phyloP scores from a whole-genome alignment of 108 stramenopile species.

The Skeletonema tropicum region DNA sequence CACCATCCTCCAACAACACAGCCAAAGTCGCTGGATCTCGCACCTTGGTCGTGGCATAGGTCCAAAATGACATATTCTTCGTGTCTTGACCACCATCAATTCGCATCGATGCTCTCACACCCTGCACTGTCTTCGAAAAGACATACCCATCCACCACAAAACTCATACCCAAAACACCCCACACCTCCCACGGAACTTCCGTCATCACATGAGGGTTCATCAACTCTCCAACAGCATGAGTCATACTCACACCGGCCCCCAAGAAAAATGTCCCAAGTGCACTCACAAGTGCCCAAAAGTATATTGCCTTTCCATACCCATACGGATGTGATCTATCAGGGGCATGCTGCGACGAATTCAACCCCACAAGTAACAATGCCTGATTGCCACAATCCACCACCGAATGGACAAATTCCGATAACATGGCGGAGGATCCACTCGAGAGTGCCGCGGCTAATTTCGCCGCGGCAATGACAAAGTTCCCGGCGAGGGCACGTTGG shows the following conservation, averaged over 20 bases:
- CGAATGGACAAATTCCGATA: conserved; percentile 94
- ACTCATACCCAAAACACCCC: conserved; percentile 86
- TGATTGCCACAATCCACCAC: conserved; percentile 97
- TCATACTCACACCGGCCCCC: conserved; percentile 93
- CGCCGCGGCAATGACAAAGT: conserved; percentile 85
- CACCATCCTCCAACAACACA: conserved; percentile 95
- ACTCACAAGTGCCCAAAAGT: conserved; percentile 84
- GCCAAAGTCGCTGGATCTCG: conserved; percentile 96
- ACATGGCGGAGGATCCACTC: conserved; percentile 92
- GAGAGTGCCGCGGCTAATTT: conserved; percentile 91
- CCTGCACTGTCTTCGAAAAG: conserved; percentile 73
- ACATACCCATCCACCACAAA: conserved; percentile 91
- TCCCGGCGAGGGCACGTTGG: conserved; percentile 86
- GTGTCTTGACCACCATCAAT: conserved; percentile 51
- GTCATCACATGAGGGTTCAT: conserved; percentile 66
- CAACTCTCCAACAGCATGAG: conserved; percentile 74
- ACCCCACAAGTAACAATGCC: conserved; percentile 84
- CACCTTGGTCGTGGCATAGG: conserved; percentile 65
- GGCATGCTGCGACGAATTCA: conserved; percentile 69
- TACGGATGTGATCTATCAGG: conserved; percentile 93
- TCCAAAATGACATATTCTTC: conserved; percentile 52
- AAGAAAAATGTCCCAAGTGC: conserved; percentile 96
- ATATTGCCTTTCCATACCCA: conserved; percentile 86
- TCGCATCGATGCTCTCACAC: conserved; percentile 45
- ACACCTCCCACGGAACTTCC: conserved; percentile 80